Base-by-base conservation (phyloP, 805 yeast genomes). In the Jamesozyma piceae region DNA sequence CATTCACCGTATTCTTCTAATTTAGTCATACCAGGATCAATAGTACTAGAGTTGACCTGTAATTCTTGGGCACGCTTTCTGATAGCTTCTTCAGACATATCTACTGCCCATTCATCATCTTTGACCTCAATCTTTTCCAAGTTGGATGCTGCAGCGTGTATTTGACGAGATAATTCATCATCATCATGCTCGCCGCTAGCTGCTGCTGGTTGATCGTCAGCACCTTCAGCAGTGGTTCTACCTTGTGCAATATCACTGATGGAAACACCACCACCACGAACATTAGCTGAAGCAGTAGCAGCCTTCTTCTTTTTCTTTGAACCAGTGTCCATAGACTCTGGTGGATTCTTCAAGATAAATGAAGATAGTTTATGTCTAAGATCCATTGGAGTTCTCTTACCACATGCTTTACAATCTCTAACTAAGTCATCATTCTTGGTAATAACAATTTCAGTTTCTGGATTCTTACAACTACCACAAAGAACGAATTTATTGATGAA, bases 341-440 rank as follows among this genome's bases (percentile, higher is more conserved):
- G 88, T 34, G 96, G 96, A 66, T 90, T 88, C 72, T 90, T 90
- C 61, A 83, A 67, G 53, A 90, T 89, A 63, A 76, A 90, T 2
- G 94, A 72, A n/a, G 87, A 76, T 51, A 90, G 73, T 69, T 85
- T 89, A 64, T 83, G 92, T 63, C 92, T 76, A 48, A 85, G 80
- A 57, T 89, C 95, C 55, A 89, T 78, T 42, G 72, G 72, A 20
- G 95, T 78, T 62, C 90, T 76, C 63, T 81, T 78, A 69, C 98
- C 98, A 74, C 98, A 92, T 19, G 98, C 98, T 65, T 92, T 92
- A 74, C 98, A 92, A 66, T 92, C 97, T 67, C 88, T 80, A 53
- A 80, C 81, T 60, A 92, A 70, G 52, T 71, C 72, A 51, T 77
- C 81, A 54, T 80, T 82, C 55, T 80, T 78, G 11, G 65, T 61